Conservation (phyloP, 2,329 filamentous ascomycete genomes). For the Neofusicoccum parvum region DNA sequence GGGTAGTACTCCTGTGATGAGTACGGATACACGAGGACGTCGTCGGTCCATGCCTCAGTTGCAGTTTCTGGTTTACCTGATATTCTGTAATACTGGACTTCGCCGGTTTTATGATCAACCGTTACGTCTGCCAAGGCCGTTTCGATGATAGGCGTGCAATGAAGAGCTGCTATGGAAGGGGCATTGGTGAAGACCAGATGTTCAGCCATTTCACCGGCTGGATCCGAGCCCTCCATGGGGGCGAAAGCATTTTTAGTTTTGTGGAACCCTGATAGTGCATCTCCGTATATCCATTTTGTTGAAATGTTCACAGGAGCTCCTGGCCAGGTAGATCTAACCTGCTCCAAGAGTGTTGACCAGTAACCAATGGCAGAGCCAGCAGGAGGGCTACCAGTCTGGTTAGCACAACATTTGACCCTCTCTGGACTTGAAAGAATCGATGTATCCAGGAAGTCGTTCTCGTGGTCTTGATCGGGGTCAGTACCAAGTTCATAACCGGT, state of each 20-base stretch:
- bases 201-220: no score
- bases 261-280: background rate
- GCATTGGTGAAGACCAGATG: background rate
- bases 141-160: background rate
- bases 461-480: background rate
- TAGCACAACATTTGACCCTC: background rate
- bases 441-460: background rate
- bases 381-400: background rate
- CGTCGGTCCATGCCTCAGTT: background rate
- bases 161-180: background rate
- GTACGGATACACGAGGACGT: slow-evolving; percentile 21
- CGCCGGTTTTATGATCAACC: slow-evolving; percentile 17
- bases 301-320: background rate
- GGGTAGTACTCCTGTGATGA: background rate
- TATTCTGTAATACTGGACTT: slow-evolving; percentile 22
- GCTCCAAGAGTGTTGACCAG: background rate
- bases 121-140: slow-evolving; percentile 20
- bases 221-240: background rate
- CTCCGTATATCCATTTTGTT: background rate
- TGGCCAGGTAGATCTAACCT: no score
- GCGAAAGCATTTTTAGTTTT: no score
- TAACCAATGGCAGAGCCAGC: background rate
- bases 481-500: background rate
- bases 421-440: background rate
- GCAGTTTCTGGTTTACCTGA: slow-evolving; percentile 11